Conservation (phyloP, 306 rosid species). For the Quercus mongolica region DNA sequence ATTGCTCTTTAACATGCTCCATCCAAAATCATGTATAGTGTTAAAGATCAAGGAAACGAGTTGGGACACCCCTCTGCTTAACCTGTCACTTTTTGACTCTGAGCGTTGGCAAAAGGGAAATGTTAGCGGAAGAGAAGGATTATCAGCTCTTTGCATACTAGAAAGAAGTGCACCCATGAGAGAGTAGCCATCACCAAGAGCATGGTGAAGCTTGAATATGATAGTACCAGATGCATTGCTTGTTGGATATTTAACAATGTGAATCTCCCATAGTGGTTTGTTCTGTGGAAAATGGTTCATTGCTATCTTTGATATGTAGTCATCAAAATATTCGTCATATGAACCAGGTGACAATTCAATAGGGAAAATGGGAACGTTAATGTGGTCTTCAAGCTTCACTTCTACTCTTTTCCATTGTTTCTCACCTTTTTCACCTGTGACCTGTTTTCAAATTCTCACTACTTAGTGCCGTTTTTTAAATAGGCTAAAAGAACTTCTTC, state of each 20-base stretch:
- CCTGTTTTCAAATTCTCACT: background rate
- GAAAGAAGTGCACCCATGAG: constrained; percentile 18
- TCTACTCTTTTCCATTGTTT: constrained; percentile 1
- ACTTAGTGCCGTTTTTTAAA: background rate
- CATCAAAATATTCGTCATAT: background rate
- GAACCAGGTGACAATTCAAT: background rate
- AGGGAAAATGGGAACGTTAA: constrained; percentile 4
- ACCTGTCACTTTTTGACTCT: background rate
- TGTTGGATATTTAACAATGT: constrained; percentile 9
- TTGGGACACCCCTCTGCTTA: background rate
- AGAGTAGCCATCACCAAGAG: constrained; percentile 20
- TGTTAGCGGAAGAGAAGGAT: constrained; percentile 1
- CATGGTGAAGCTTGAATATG: constrained; percentile 10
- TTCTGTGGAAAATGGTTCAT: background rate
- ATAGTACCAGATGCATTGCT: background rate
- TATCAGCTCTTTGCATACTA: background rate
- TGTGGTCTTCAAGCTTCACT: background rate
- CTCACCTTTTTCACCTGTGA: background rate
- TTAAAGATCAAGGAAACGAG: constrained; percentile 7
- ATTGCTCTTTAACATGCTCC: constrained; percentile 36
- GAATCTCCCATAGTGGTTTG: constrained; percentile 15
- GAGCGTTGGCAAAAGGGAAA: background rate
- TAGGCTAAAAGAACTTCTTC: background rate
- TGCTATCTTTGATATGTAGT: constrained; percentile 5
- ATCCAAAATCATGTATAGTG: constrained; percentile 30